Evolutionary conservation across 768 basidiomycete species (phyloP), one percentile per base, ranked within the genome.

Genomic region (Pholiota molesta): DNA sequence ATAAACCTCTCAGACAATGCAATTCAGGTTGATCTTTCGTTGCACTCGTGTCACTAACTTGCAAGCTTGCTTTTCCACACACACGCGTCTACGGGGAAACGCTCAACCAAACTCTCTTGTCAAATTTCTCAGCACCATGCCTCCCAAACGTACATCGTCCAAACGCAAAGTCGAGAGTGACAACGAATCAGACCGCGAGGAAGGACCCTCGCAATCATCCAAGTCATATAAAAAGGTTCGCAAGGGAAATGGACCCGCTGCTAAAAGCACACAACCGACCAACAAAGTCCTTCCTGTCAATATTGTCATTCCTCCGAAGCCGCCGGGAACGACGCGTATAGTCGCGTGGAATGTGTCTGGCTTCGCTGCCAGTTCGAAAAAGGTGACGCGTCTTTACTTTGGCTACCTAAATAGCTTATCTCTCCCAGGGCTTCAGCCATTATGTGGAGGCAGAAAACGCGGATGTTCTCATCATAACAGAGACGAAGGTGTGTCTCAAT

Each of bases 371-470:
- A 85, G 88, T 60, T 82, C 87, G 66, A 94, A 89, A 75, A 95
- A 96, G 84, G 92, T 89, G 55, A 33, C 39, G 39, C 11, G 19
- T 57, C 49, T 45, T 28, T 53, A 35, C 40, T 17, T 55, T 52
- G 44, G 33, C 33, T 55, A 21, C 26, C 28, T 47, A 1, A 11
- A 49, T 10, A 57, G 28, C 23, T 31, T 9, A 53, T 23, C 2
- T 19, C 60, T 40, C 40, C 13, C 64, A 91, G 88, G 94, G 94
- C 0, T 94, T 96, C 76, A 88, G 86, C 67, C 71, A 78, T 68
- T 96, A 96, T 69, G 79, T 95, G 33, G 88, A 92, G 65, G 92
- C 92, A 1, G 94, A 96, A 67, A 88, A 95, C 69, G 86, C 94
- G 0, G 94, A 96, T 69, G 79, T 96, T 28, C 78, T 95, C 23